A percentile compares a stretch with the other conserved stretches of the same genome.
Conservation (phyloP, 768 basidiomycete species). For the Dentipellis sp. region DNA sequence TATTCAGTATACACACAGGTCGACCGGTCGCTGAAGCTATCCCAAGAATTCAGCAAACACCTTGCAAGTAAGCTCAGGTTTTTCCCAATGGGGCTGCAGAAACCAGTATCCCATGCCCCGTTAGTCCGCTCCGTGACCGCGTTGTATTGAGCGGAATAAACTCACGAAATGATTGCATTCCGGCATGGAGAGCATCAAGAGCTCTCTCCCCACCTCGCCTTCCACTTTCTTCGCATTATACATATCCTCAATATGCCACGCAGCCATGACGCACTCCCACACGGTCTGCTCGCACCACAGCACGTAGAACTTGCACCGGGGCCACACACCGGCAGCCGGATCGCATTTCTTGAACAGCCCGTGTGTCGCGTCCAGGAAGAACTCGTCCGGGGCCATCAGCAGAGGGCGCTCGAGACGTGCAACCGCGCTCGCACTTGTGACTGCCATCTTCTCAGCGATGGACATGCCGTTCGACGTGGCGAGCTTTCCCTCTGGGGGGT, state of each 20-base stretch:
- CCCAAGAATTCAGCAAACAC: not conserved
- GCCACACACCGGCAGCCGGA: not conserved
- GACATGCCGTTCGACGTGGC: not conserved
- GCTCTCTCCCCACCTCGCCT: not conserved
- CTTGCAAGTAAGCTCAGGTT: not conserved
- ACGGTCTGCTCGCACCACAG: not conserved
- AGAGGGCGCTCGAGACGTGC: not conserved
- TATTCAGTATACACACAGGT: too few relatives aligned
- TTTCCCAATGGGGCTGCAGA: not conserved
- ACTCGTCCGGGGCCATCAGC: not conserved
- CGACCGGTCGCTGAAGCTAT: too few relatives aligned
- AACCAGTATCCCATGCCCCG: not conserved
- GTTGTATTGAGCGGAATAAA: not conserved
- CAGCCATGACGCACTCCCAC: not conserved
- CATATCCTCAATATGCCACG: not conserved
- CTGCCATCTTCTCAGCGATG: not conserved
- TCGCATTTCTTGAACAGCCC: not conserved
- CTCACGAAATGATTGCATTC: not conserved
- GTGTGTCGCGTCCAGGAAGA: not conserved
- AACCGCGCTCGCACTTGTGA: not conserved
- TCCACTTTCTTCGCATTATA: not conserved
- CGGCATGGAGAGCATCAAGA: not conserved
- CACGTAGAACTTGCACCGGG: not conserved
- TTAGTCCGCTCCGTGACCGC: not conserved
- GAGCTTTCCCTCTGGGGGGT: not conserved